These are phyloP conservation scores for Solanum aculeatissimum DNA, from an alignment of 305 asterid species.

Conservation along the genomic window DNA sequence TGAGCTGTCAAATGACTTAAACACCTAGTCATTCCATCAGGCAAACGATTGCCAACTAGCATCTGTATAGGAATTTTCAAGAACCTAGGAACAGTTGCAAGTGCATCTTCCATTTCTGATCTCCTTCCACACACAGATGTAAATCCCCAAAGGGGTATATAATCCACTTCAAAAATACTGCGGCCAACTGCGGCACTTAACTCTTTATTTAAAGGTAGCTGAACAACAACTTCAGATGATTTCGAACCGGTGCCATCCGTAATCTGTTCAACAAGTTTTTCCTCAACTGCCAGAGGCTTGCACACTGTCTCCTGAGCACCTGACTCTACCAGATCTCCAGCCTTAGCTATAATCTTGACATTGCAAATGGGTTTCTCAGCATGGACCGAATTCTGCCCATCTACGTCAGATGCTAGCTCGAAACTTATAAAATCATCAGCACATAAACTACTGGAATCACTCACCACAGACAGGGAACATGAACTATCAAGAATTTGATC, in stretches of 20 bases:
- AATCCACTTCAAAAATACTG: slow-evolving; percentile 79
- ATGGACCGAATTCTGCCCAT: slow-evolving; percentile 17
- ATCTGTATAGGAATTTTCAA: slow-evolving; percentile 48
- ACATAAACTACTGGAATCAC: slow-evolving; percentile 81
- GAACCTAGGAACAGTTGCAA: slow-evolving; percentile 56
- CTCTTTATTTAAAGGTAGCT: slow-evolving; percentile 19
- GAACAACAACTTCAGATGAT: slow-evolving; percentile 17
- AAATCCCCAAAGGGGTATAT: slow-evolving; percentile 84
- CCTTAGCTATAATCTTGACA: slow-evolving; percentile 27
- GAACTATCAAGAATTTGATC: slow-evolving; percentile 38
- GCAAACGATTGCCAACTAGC: slow-evolving; percentile 40
- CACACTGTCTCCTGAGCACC: slow-evolving; percentile 6
- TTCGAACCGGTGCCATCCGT: slow-evolving; percentile 24
- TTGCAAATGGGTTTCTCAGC: slow-evolving; percentile 23
- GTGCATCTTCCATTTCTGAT: slow-evolving; percentile 91
- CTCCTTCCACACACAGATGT: slow-evolving; percentile 78
- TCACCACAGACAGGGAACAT: slow-evolving; percentile 60
- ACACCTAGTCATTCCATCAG: slow-evolving; percentile 32
- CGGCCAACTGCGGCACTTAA: slow-evolving; percentile 14
- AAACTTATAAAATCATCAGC: slow-evolving; percentile 31
- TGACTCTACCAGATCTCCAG: slow-evolving; percentile 9
- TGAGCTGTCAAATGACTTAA: slow-evolving; percentile 67
- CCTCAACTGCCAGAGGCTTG: slow-evolving; percentile 5
- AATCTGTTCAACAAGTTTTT: slow-evolving; percentile 15
- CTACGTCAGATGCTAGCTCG: slow-evolving; percentile 18